A percentile compares a stretch with the other conserved stretches of the same genome.
Conservation (phyloP, 2,329 filamentous ascomycete species). For the Calycina herbarum region DNA sequence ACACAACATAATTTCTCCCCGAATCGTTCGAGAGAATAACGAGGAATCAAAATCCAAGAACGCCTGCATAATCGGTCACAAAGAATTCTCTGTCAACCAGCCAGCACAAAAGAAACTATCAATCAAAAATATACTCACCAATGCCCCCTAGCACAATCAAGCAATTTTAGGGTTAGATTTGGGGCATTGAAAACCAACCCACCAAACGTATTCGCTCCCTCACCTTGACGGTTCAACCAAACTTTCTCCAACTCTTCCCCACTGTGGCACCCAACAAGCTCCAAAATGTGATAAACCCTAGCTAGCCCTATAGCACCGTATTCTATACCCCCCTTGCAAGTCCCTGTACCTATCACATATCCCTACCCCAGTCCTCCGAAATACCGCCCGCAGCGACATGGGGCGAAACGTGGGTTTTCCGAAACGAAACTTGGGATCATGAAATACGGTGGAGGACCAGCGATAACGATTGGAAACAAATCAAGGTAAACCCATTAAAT, state of each 20-base stretch:
- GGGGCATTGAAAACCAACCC: slow-evolving; percentile 1
- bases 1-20: too few relatives aligned
- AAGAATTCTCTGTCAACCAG: neutral
- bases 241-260: neutral
- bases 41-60: too few relatives aligned
- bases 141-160: neutral
- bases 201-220: neutral
- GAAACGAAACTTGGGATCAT: neutral
- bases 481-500: neutral
- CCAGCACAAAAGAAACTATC: neutral
- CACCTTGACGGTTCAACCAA: neutral
- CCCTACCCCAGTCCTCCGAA: neutral
- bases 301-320: neutral
- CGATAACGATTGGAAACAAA: neutral
- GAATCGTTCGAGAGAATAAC: too few relatives aligned
- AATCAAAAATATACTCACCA: neutral
- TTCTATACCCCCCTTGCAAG: slow-evolving; percentile 3
- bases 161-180: neutral
- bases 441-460: neutral
- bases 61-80: neutral
- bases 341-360: neutral
- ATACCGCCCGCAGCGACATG: slow-evolving; percentile 2
- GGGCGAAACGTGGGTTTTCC: slow-evolving; percentile 12
- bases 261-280: neutral
- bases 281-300: neutral